Conservation (phyloP, 2,329 filamentous ascomycete genomes). For the Penicillium sp. region DNA sequence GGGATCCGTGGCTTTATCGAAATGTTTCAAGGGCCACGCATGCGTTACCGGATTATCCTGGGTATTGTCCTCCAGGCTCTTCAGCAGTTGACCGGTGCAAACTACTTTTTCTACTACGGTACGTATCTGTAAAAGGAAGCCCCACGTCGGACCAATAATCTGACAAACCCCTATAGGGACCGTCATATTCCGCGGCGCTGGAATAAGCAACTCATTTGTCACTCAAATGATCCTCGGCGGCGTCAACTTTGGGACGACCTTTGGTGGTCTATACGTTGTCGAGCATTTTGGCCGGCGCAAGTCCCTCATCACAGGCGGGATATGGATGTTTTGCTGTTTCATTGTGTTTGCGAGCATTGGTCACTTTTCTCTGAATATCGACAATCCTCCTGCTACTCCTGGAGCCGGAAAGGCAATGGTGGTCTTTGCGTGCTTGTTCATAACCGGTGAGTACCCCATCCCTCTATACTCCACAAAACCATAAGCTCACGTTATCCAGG, state of each 20-base stretch:
- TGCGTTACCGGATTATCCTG: constrained; percentile 47
- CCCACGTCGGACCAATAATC: neutral
- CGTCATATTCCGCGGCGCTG: constrained; percentile 63
- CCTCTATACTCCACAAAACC: neutral
- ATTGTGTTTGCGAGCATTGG: constrained; percentile 68
- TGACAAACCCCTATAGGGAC: constrained; percentile 17
- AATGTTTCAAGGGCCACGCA: constrained; percentile 49
- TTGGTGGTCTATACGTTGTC: constrained; percentile 70
- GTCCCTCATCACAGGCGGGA: constrained; percentile 67
- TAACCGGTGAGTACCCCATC: constrained; percentile 53
- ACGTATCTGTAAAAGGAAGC: neutral
- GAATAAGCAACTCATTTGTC: constrained; percentile 66
- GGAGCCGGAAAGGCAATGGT: constrained; percentile 69
- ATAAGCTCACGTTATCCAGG: constrained; percentile 43
- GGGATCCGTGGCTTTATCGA: constrained; percentile 35
- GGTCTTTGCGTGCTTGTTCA: constrained; percentile 72
- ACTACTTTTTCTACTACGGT: constrained; percentile 60
- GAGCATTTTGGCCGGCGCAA: constrained; percentile 71
- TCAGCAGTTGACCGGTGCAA: constrained; percentile 51
- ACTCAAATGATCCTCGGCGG: constrained; percentile 68
- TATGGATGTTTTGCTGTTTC: constrained; percentile 72
- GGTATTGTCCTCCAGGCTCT: constrained; percentile 49
- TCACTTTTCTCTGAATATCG: constrained; percentile 43
- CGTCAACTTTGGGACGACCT: constrained; percentile 70
- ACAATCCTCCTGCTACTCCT: constrained; percentile 48